These are phyloP conservation scores for Fusarium mexicanum DNA, from an alignment of 2,329 filamentous ascomycete species.

Conservation along the genomic window DNA sequence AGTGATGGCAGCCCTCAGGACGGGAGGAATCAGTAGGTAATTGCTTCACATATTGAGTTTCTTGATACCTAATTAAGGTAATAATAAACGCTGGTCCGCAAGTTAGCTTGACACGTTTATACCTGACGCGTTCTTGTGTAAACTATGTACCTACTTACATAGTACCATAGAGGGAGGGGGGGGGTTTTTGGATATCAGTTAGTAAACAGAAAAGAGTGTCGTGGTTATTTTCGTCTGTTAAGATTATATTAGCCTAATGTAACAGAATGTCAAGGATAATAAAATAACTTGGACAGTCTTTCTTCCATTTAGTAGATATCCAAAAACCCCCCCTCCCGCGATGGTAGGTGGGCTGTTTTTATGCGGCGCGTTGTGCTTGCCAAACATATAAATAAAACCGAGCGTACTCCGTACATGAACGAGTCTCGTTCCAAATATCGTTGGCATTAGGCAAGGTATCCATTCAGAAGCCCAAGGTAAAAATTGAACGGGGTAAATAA, in stretches of 20 bases:
- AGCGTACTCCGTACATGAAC: neutral
- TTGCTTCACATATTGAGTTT: neutral
- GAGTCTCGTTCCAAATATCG: neutral
- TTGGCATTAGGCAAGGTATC: no score
- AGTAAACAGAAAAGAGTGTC: no score
- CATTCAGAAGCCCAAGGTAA: neutral
- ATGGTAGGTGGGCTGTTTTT: no score
- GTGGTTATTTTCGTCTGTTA: no score
- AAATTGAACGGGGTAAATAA: neutral
- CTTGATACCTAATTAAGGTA: neutral
- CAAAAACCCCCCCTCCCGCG: no score
- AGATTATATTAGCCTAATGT: no score
- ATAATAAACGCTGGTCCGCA: neutral
- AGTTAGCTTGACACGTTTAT: neutral
- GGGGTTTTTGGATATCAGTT: no score
- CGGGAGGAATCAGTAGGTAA: neutral
- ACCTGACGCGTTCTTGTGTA: neutral
- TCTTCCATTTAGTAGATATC: no score
- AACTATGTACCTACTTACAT: neutral
- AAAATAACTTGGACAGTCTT: no score
- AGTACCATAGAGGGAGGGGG: no score
- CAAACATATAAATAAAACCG: no score
- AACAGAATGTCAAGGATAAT: no score
- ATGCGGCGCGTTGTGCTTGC: neutral
- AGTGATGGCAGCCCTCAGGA: neutral